phyloP scores from a whole-genome alignment of 2,329 filamentous ascomycete genomes.

The Ceratocystis eucalypticola region DNA sequence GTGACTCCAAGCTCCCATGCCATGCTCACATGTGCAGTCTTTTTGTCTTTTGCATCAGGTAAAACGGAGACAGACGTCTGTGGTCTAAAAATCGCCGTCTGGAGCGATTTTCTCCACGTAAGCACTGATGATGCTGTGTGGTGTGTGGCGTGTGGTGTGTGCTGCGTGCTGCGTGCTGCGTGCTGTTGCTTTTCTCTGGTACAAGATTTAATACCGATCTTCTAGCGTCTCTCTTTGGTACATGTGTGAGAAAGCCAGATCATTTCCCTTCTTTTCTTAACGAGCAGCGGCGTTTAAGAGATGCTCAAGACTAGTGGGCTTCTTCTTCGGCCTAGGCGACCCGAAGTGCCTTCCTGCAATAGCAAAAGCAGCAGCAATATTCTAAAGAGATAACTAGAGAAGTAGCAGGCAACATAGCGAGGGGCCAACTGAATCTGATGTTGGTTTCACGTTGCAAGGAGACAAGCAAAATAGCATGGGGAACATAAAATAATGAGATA shows the following conservation, averaged over 20 bases:
- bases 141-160: not conserved
- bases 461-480: not conserved
- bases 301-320: not conserved
- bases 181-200: not conserved
- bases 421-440: not conserved
- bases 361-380: not conserved
- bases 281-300: not conserved
- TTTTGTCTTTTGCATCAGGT: not conserved
- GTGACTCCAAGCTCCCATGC: not conserved
- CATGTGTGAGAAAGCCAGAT: not conserved
- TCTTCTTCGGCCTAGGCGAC: not conserved
- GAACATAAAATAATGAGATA: too few relatives aligned
- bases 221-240: not conserved
- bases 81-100: not conserved
- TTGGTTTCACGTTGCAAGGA: not conserved
- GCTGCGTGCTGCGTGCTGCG: not conserved
- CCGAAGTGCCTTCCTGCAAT: not conserved
- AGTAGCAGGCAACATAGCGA: not conserved
- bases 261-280: not conserved
- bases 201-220: slow-evolving; percentile 7
- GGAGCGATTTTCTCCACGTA: not conserved
- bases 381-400: not conserved
- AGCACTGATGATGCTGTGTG: not conserved
- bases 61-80: not conserved
- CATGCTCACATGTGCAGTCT: not conserved